Evolutionary conservation across 768 basidiomycete species (phyloP), one percentile per base, ranked within the genome.

Genomic region (Sporobolomyces pararoseus): DNA sequence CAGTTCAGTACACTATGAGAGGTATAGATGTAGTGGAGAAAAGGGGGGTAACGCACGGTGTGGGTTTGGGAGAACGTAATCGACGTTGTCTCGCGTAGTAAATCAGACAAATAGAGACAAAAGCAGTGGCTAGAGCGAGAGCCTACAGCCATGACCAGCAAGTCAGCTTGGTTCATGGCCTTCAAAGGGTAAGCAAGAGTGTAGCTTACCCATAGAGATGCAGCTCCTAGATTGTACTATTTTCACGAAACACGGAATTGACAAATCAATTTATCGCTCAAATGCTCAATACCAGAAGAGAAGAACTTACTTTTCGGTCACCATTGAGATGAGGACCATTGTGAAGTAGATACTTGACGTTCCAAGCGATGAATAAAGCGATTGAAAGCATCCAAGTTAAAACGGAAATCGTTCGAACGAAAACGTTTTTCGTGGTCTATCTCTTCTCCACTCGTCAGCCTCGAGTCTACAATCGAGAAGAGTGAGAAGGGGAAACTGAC

Each of bases 301-400:
- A 16, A 14, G 29, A 29, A 31, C 46, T 2, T 27, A 61, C 59
- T 32, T 61, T 61, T 39, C 59, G n/a, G 3, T 47, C 44, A 5
- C 59, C 59, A 35, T 61, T 61, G 46, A 61, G 59, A 50, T 61
- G 59, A 2, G 59, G 59, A 31, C 59, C 59, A 17, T 61, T 61
- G 59, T 61, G 59, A 1, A 61, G 17, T 23, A 61, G 59, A 32
- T 61, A 61, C 17, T 61, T 61, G 59, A 61, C 59, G 59, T 61
- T 61, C 59, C 59, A 61, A 5, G 59, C 44, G 59, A 61, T 49
- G 46, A 61, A 61, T 3, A 61, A 19, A 5, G 44, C 12, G 31
- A 61, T 60, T 5, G 58, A 46, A 3, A 60, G 42, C 58, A 60
- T 44, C 58, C 58, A 60, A 9, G 47, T 16, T 4, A 47, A 3